Evolutionary conservation across 106 monocot species (phyloP), one percentile per base, ranked within the genome.

Genomic region (Vanilla planifolia): DNA sequence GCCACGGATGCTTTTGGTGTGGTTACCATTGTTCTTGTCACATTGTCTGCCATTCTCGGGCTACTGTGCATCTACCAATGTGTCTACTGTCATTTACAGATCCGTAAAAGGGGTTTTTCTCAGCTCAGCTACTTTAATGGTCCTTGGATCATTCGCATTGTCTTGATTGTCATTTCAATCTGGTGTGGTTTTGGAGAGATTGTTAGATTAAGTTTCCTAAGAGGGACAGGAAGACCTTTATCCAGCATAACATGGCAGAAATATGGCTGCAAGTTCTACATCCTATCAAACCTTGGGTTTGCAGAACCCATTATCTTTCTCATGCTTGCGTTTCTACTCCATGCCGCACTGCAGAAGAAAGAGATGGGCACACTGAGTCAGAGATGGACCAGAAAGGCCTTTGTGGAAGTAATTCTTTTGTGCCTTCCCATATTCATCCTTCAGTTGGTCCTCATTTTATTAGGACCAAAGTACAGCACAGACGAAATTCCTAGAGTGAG

Each of bases 71-170:
- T 94, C 44, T 41, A 69, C 55, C 74, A 72, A 8, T 69, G 64
- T n/a, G 11, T 75, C 45, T 83, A 75, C 57, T 85, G 89, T 67
- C 71, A 59, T 40, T 59, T 69, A n/a, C 40, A 46, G 48, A 85
- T 88, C 17, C 53, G 15, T 41, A 64, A 36, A 62, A 35, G 61
- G 40, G 66, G 37, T 29, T 61, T 67, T 33, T 66, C 65, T 41
- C 82, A 77, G 32, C 82, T 89, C 27, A 67, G 72, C 20, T 89
- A 85, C 46, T 94, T 94, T 75, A 89, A 86, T 68, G 93, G 93
- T 11, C 94, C 94, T 2, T 89, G 85, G 89, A 43, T 86, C 21
- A 72, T 69, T 55, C 75, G 83, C 61, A 66, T 85, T 47, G 48
- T 36, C 17, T 78, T 89, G 17, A 80, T 86, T 61, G 58, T 80